Evolutionary conservation across 768 basidiomycete genomes (phyloP), one percentile per base, ranked within the genome.

Genomic region (Stropharia rugosoannulata): DNA sequence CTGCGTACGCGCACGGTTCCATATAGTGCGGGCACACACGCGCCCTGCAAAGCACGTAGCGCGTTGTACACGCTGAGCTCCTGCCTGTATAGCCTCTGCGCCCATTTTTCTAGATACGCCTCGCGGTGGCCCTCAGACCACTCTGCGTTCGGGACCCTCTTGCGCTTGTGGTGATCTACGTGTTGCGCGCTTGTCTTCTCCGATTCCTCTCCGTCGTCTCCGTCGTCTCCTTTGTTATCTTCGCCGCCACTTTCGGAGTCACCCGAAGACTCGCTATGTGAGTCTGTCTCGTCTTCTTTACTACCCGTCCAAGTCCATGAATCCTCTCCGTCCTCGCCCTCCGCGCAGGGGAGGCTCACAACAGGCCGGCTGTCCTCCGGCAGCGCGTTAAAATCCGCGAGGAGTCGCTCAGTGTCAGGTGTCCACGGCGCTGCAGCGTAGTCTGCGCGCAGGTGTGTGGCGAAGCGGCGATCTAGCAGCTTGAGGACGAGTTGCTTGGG

Each of bases 391-490:
- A 59, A 62, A 5, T 38, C 43, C 13, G 36, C 46, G 25, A 50
- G 36, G 8, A 52, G 50, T 8, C 37, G 25, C 39, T 59, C 56
- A 22, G 55, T 52, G 1, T 51, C 54, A 6, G 56, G 59, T 13
- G 56, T 60, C 61, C 61, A 62, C n/a, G 36, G n/a, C 3, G 49
- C 16, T 15, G 57, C 51, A 40, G 41, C 54, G 36, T 58, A 56
- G 36, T 62, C 56, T 18, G 55, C 54, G 19, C 61, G 51, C 22
- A 59, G 38, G 11, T 51, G 54, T 6, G 40, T 42, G 2, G 62
- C 40, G 55, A 58, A 62, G 36, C 62, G 52, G 32, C 58, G 39
- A 42, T 62, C 59, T 35, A 51, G 60, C 25, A 62, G 46, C 48
- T 62, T 62, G 15, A 60, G 56, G 32, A 60, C 48, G 27, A 48